Base-by-base conservation (phyloP, 345 rosid genomes). In the Litchi chinensis region DNA sequence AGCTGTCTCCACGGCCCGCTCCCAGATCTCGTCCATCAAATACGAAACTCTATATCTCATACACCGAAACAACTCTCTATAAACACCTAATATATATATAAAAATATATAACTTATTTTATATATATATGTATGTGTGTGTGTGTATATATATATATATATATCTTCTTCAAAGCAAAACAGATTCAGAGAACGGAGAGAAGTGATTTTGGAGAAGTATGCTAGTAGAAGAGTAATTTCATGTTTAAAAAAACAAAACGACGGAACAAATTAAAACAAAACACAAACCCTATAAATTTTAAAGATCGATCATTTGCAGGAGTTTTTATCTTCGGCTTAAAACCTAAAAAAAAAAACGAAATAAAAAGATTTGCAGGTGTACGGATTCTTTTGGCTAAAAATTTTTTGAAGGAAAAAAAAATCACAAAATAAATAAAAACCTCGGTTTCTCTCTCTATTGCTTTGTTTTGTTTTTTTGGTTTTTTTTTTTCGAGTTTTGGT, bases 1-100 rank as follows among this genome's bases (percentile, higher is more conserved):
- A 24, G 93, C 92, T 72, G 91, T 80, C 82, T 87, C 92, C 75
- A 93, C 92, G 54, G 93, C 93, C 79, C 88, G 76, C 79, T 93
- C 91, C 97, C 97, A 93, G 82, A 89, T 90, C 92, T 93, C 95
- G 70, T 90, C 97, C 97, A 93, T 89, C 80, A 68, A 81, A 78
- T 21, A 73, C 59, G 78, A 69, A 54, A 63, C 68, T 60, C 70
- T 65, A 52, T 76, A 79, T 83, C 80, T 82, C 85, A 82, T 75
- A 79, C 64, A 82, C 24, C 71, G 40, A 56, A 67, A 6, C 41
- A 22, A 10, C 19, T 4, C 28, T 15, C 12, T 43, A n/a, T 10
- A 41, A 12, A 46, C 52, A 46, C 24, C 41, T 63, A 21, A 41
- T 41, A 32, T 79, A 26, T 74, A n/a, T 46, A 26, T 26, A 26